A percentile compares a stretch with the other conserved stretches of the same genome.
Evolutionary conservation across 2,329 filamentous ascomycete genomes (phyloP).

Genomic region (Monosporascus sp.): DNA sequence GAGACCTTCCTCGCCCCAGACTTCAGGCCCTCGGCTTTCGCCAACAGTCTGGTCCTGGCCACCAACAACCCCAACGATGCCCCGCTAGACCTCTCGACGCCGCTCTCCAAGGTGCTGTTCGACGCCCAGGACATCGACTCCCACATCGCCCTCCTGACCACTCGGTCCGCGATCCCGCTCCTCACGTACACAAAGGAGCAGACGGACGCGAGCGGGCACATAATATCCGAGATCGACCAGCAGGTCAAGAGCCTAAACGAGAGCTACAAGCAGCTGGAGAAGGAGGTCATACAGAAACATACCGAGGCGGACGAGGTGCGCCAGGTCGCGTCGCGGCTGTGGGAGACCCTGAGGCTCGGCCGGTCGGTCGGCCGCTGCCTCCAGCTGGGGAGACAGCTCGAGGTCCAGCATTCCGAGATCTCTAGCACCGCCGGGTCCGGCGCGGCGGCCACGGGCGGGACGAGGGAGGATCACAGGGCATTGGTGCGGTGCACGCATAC

Average conservation of each 20-base stretch:
- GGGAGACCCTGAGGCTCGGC: conserved; percentile 72
- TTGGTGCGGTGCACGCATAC: conserved; percentile 80
- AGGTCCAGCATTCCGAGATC: conserved; percentile 75
- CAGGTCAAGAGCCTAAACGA: conserved; percentile 77
- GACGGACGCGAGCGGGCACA: conserved; percentile 63
- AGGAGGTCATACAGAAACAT: conserved; percentile 80
- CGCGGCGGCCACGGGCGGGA: conserved; percentile 29
- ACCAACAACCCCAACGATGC: conserved; percentile 92
- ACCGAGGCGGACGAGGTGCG: conserved; percentile 80
- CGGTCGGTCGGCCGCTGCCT: conserved; percentile 73
- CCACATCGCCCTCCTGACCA: conserved; percentile 85
- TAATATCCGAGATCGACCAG: conserved; percentile 70
- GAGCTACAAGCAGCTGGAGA: conserved; percentile 79
- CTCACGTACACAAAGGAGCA: conserved; percentile 72
- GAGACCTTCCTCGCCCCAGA: conserved; percentile 78
- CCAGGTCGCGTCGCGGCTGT: conserved; percentile 69
- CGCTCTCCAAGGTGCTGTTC: conserved; percentile 87
- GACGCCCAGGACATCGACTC: conserved; percentile 96
- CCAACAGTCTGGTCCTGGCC: conserved; percentile 79
- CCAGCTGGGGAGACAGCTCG: conserved; percentile 76
- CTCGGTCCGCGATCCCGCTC: conserved; percentile 74
- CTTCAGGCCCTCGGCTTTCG: conserved; percentile 78
- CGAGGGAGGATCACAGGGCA: conserved; percentile 68
- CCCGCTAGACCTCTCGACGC: conserved; percentile 87
- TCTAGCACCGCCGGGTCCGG: conserved; percentile 29